Percentiles rank a stretch among this genome's conserved stretches.
Conservation (phyloP, 2,329 filamentous ascomycete species). For the Sporothrix pallida region DNA sequence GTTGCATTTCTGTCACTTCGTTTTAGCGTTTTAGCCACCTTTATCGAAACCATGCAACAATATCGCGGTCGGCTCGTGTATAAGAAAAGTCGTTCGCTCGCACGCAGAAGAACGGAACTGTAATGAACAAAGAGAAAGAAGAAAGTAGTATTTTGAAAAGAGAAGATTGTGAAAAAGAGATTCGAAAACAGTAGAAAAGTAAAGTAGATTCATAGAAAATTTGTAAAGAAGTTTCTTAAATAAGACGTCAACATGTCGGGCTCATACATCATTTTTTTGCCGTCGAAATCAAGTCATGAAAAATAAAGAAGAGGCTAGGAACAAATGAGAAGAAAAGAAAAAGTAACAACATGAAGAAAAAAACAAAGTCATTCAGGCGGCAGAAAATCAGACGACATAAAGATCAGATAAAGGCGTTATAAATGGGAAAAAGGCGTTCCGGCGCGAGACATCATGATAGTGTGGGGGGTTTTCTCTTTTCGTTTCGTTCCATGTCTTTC, state of each 20-base stretch:
- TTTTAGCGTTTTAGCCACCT: not conserved
- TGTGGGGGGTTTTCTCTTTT: no score
- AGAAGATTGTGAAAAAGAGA: not conserved
- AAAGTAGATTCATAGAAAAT: conserved; percentile 10
- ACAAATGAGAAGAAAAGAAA: not conserved
- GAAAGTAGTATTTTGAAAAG: not conserved
- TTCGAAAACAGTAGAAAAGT: not conserved
- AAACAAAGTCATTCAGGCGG: not conserved
- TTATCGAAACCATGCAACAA: not conserved
- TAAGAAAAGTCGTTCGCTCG: no score
- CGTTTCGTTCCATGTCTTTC: conserved; percentile 22
- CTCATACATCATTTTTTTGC: conserved; percentile 24
- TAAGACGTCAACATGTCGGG: conserved; percentile 12
- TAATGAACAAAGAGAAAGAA: not conserved
- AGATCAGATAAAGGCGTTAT: conserved; percentile 31
- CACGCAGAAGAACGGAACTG: no score
- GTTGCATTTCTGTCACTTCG: not conserved
- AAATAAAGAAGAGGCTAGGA: conserved; percentile 12
- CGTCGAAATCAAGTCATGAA: conserved; percentile 12
- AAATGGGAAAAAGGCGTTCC: conserved; percentile 28
- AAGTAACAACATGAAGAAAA: not conserved
- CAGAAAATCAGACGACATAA: conserved; percentile 7
- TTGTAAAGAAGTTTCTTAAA: not conserved
- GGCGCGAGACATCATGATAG: conserved; percentile 28
- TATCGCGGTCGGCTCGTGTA: not conserved